Conservation (phyloP, 192 early-diverging fungal species). For the Mortierella claussenii region DNA sequence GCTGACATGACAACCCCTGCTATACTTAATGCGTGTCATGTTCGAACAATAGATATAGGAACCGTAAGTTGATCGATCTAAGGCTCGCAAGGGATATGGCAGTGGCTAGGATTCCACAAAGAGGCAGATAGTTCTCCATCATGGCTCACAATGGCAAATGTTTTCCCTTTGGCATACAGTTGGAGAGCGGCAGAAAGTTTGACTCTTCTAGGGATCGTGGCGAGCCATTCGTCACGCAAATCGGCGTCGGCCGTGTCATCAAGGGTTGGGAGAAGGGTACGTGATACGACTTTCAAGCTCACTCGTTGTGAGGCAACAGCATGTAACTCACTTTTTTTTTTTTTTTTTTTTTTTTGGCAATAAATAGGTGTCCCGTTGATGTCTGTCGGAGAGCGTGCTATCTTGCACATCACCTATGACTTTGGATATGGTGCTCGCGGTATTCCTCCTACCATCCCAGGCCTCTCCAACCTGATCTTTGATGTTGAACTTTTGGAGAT, state of each 20-base stretch:
- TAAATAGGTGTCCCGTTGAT: conserved; percentile 92
- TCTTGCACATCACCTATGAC: conserved; percentile 84
- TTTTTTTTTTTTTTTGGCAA: neutral
- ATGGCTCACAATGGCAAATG: no score
- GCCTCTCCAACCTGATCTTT: conserved; percentile 82
- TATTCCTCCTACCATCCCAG: conserved; percentile 82
- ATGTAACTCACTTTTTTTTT: neutral
- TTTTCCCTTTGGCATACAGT: no score
- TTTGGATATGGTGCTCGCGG: conserved; percentile 87
- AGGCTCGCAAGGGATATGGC: no score
- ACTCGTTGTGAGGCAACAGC: neutral
- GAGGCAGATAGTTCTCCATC: no score
- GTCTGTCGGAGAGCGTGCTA: conserved; percentile 90
- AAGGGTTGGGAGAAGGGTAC: conserved; percentile 69
- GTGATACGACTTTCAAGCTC: neutral
- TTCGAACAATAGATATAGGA: conserved; percentile 30
- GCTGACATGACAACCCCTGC: no score
- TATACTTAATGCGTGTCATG: no score
- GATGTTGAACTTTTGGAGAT: conserved; percentile 84
- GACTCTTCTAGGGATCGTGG: conserved; percentile 89
- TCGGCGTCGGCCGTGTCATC: conserved; percentile 96
- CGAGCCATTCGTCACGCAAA: conserved; percentile 85
- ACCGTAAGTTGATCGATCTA: no score
- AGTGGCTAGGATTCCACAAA: no score
- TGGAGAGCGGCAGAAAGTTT: conserved; percentile 81